These are phyloP conservation scores for Rhynchospora pubera DNA, from an alignment of 176 grass and related monocot species.

Conservation along the genomic window DNA sequence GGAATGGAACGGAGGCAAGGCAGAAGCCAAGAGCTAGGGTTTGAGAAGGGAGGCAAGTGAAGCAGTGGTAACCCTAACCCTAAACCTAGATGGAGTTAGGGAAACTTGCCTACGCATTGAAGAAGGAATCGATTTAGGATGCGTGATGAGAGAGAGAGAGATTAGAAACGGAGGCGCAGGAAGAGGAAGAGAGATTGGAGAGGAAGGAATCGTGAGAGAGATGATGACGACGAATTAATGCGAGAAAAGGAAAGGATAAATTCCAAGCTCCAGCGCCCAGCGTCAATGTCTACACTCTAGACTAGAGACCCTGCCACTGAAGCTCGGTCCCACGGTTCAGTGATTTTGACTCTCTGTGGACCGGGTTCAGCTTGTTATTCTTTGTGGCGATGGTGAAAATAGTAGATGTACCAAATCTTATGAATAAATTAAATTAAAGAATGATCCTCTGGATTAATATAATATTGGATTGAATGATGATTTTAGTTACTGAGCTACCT, in stretches of 20 bases:
- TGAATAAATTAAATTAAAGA: too few relatives aligned
- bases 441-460: too few relatives aligned
- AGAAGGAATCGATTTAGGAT: not conserved
- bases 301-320: not conserved
- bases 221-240: too few relatives aligned
- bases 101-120: slow-evolving; percentile 16
- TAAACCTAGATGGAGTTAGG: slow-evolving; percentile 3
- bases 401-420: too few relatives aligned
- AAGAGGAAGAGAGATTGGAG: not conserved
- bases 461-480: too few relatives aligned
- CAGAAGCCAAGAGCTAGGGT: not conserved
- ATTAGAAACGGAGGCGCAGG: too few relatives aligned
- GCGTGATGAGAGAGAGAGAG: not conserved
- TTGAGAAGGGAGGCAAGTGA: not conserved
- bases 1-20: not conserved
- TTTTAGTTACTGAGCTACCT: too few relatives aligned
- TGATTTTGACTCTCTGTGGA: not conserved
- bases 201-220: not conserved
- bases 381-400: not conserved
- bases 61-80: not conserved
- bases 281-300: not conserved
- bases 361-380: not conserved
- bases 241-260: slow-evolving; percentile 11
- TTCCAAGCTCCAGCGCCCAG: not conserved
- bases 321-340: not conserved